Conservation (phyloP, 108 stramenopile genomes). For the Cyclotella atomus region DNA sequence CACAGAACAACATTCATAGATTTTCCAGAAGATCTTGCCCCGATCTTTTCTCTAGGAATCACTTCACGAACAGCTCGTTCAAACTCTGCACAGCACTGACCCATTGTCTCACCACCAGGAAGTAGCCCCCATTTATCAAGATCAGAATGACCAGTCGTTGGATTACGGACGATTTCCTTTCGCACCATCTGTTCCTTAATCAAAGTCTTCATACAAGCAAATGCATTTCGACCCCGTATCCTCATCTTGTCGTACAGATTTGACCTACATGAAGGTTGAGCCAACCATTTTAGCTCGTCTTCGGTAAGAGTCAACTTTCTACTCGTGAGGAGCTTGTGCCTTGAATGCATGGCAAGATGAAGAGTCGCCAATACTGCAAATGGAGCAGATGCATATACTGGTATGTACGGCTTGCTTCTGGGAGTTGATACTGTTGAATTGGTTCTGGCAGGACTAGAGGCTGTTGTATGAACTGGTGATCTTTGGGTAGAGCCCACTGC, state of each 20-base stretch:
- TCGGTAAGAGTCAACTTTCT: slow-evolving; percentile 47
- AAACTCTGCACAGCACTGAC: slow-evolving; percentile 41
- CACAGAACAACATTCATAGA: slow-evolving; percentile 29
- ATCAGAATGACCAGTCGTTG: slow-evolving; percentile 19
- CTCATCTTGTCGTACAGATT: slow-evolving; percentile 58
- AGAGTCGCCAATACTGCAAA: slow-evolving; percentile 54
- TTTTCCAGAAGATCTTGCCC: neutral
- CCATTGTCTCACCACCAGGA: slow-evolving; percentile 42
- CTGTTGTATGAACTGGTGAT: neutral
- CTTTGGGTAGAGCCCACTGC: neutral
- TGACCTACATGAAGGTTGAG: slow-evolving; percentile 54
- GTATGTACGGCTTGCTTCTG: slow-evolving; percentile 28
- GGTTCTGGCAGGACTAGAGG: neutral
- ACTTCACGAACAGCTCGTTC: slow-evolving; percentile 35
- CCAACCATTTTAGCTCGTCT: slow-evolving; percentile 51
- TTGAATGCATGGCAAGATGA: slow-evolving; percentile 36
- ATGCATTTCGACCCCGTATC: slow-evolving; percentile 51
- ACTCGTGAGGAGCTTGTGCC: slow-evolving; percentile 23
- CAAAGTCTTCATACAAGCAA: slow-evolving; percentile 56
- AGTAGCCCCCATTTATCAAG: slow-evolving; percentile 54
- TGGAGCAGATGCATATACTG: slow-evolving; percentile 60
- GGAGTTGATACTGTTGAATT: neutral
- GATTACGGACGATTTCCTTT: slow-evolving; percentile 52
- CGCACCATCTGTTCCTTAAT: slow-evolving; percentile 50
- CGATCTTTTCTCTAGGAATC: slow-evolving; percentile 5